Evolutionary conservation across 768 basidiomycete species (phyloP).

Genomic region (Lanmaoa pseudosensibilis): DNA sequence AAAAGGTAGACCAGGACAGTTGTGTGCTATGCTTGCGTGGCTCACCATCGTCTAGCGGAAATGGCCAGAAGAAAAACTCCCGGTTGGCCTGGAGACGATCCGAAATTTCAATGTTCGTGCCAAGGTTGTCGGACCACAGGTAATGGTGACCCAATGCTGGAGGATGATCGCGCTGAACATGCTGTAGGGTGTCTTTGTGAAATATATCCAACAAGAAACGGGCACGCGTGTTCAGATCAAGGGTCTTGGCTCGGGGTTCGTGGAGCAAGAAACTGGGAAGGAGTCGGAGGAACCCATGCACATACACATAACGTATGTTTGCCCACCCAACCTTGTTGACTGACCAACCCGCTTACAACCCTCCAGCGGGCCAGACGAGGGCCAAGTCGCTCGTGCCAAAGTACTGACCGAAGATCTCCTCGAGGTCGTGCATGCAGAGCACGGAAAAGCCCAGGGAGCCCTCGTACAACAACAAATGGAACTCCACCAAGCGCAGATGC

Average conservation of each 20-base stretch:
- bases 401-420: constrained; percentile 86
- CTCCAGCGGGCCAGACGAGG: constrained; percentile 73
- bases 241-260: constrained; percentile 90
- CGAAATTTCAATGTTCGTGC: constrained; percentile 97
- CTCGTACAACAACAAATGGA: constrained; percentile 83
- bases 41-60: constrained; percentile 59
- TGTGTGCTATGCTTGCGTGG: neutral
- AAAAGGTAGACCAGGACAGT: constrained; percentile 48
- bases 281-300: constrained; percentile 91
- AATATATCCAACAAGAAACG: constrained; percentile 97
- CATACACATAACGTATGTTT: constrained; percentile 82
- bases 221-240: constrained; percentile 97
- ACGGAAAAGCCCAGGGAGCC: constrained; percentile 70
- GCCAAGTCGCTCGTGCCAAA: constrained; percentile 84
- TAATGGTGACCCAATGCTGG: constrained; percentile 36
- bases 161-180: neutral
- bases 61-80: constrained; percentile 97
- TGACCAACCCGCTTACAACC: constrained; percentile 6
- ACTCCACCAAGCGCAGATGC: constrained; percentile 77
- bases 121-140: constrained; percentile 94
- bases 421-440: constrained; percentile 84
- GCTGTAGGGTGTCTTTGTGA: constrained; percentile 84
- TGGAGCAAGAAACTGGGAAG: constrained; percentile 85
- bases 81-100: constrained; percentile 84
- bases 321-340: constrained; percentile 13